These are phyloP conservation scores for Podila epigama DNA, from an alignment of 192 early-diverging fungal species.

Conservation along the genomic window DNA sequence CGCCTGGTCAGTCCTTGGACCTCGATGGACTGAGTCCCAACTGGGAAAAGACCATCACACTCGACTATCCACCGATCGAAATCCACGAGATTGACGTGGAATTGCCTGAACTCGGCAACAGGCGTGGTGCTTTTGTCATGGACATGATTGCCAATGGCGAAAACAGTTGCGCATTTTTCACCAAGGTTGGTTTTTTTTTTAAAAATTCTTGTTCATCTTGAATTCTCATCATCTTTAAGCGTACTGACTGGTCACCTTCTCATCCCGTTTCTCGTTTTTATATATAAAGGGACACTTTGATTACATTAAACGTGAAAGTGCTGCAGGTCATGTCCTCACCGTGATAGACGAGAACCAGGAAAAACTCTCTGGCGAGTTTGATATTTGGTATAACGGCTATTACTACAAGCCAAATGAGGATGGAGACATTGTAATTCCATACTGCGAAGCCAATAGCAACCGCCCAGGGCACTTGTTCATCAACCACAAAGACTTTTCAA, in stretches of 20 bases:
- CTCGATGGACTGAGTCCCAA: slow-evolving; percentile 57
- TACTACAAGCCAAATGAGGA: slow-evolving; percentile 51
- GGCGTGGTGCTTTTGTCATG: slow-evolving; percentile 57
- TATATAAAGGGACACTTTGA: slow-evolving; percentile 49
- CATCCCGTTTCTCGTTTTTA: background rate
- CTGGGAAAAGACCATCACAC: slow-evolving; percentile 44
- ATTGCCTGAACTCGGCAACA: slow-evolving; percentile 40
- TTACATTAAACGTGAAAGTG: slow-evolving; percentile 49
- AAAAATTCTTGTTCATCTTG: background rate
- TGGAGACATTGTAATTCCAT: slow-evolving; percentile 55
- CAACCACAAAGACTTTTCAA: slow-evolving; percentile 47
- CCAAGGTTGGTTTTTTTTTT: no score
- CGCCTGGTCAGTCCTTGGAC: slow-evolving; percentile 15
- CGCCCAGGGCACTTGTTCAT: slow-evolving; percentile 15
- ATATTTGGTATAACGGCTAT: slow-evolving; percentile 47
- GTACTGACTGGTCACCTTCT: no score
- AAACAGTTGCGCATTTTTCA: slow-evolving; percentile 49
- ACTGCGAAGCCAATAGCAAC: background rate
- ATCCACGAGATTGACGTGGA: slow-evolving; percentile 34
- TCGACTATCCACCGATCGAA: slow-evolving; percentile 24
- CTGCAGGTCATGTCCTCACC: slow-evolving; percentile 53
- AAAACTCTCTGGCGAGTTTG: slow-evolving; percentile 14
- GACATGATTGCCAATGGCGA: slow-evolving; percentile 54
- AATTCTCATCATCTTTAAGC: no score
- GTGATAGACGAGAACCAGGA: slow-evolving; percentile 52